Evolutionary conservation across 179 eudicot genomes (phyloP).

Genomic region (Carnegiea gigantea): DNA sequence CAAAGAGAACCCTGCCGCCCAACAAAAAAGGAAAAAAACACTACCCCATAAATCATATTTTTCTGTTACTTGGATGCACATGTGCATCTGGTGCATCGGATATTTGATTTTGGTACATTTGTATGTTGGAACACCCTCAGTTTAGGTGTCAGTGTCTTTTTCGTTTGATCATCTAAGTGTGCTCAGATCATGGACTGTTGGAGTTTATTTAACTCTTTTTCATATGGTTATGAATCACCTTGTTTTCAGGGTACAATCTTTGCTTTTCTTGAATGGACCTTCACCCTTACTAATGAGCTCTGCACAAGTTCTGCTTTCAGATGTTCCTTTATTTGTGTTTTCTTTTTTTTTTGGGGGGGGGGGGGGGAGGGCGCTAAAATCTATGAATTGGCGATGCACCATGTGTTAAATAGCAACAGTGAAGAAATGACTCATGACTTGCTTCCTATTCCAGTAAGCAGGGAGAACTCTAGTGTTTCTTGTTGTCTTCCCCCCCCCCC

Average conservation of each 20-base stretch:
- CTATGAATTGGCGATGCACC: neutral
- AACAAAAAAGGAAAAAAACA: too few relatives aligned
- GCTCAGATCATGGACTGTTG: neutral
- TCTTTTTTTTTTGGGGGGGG: too few relatives aligned
- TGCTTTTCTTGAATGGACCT: neutral
- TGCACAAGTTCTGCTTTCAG: neutral
- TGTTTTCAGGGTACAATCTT: too few relatives aligned
- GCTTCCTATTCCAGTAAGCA: neutral
- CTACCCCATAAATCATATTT: too few relatives aligned
- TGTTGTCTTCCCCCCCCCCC: too few relatives aligned
- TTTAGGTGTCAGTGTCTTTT: too few relatives aligned
- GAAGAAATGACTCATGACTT: neutral
- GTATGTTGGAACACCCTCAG: too few relatives aligned
- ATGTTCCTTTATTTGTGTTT: neutral
- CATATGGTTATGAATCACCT: neutral
- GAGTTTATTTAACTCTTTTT: neutral
- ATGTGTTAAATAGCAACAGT: neutral
- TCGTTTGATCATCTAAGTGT: too few relatives aligned
- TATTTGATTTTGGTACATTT: too few relatives aligned
- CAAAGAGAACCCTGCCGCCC: too few relatives aligned
- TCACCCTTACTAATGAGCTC: neutral
- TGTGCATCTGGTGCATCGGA: too few relatives aligned
- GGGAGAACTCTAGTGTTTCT: neutral
- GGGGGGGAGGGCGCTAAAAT: neutral
- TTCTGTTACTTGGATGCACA: too few relatives aligned